Evolutionary conservation across 192 early-diverging fungal species (phyloP).

Genomic region (Spizellomyces punctatus): DNA sequence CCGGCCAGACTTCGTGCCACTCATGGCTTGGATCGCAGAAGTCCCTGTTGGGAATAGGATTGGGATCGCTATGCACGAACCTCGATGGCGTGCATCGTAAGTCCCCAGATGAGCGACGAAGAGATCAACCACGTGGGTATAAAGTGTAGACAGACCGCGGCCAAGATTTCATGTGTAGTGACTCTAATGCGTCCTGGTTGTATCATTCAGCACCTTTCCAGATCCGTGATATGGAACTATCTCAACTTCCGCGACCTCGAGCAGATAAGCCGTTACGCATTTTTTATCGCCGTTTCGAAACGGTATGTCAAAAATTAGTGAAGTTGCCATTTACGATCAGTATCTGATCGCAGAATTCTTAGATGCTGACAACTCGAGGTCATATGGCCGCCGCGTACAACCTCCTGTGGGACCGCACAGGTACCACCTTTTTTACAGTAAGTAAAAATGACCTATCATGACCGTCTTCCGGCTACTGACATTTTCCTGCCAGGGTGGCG

Average conservation of each 20-base stretch:
- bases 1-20: not conserved
- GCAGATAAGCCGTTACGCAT: not conserved
- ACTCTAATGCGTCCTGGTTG: not conserved
- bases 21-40: slow-evolving; percentile 4
- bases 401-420: slow-evolving; percentile 74
- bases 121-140: slow-evolving; percentile 13
- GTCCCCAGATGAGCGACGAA: slow-evolving; percentile 12
- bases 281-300: not conserved
- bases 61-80: not conserved
- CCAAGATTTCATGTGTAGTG: too few species aligned
- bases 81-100: not conserved
- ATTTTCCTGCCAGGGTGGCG: slow-evolving; percentile 64
- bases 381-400: slow-evolving; percentile 78
- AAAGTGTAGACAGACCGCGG: not conserved
- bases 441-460: not conserved
- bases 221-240: not conserved
- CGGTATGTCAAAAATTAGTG: not conserved
- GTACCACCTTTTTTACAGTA: slow-evolving; percentile 72
- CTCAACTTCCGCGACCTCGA: not conserved
- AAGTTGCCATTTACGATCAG: too few species aligned
- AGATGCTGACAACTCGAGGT: slow-evolving; percentile 54
- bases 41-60: not conserved
- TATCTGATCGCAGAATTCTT: too few species aligned
- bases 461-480: not conserved
- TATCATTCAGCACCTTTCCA: not conserved